These are phyloP conservation scores for Serendipita sp. DNA, from an alignment of 768 basidiomycete species.

Conservation along the genomic window DNA sequence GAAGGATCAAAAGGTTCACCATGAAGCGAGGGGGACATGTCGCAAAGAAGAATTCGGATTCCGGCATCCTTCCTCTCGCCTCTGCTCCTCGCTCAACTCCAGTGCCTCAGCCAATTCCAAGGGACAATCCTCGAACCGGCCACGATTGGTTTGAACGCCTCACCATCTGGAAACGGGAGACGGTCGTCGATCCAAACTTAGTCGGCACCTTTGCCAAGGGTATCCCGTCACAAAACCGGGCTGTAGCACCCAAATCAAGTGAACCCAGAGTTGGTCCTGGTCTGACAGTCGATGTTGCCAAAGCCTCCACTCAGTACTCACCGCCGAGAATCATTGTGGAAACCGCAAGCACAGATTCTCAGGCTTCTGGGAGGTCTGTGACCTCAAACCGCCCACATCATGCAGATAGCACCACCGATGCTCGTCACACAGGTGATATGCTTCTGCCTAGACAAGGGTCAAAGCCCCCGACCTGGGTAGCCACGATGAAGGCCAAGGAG, in stretches of 20 bases:
- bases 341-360: no score
- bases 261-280: neutral
- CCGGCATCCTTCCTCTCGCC: neutral
- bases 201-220: neutral
- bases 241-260: neutral
- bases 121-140: neutral
- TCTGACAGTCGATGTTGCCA: neutral
- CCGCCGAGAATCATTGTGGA: neutral
- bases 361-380: no score
- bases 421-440: neutral
- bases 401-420: neutral
- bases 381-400: neutral
- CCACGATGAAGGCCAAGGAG: neutral
- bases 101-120: neutral
- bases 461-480: neutral
- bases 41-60: constrained; percentile 1
- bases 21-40: neutral
- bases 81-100: neutral
- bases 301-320: neutral
- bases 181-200: neutral
- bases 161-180: neutral
- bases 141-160: neutral
- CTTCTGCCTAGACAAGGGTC: neutral
- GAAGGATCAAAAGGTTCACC: neutral
- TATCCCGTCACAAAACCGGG: neutral